Evolutionary conservation across 2,329 filamentous ascomycete genomes (phyloP), one percentile per base, ranked within the genome.

Genomic region (Alternaria hordeiaustralica): DNA sequence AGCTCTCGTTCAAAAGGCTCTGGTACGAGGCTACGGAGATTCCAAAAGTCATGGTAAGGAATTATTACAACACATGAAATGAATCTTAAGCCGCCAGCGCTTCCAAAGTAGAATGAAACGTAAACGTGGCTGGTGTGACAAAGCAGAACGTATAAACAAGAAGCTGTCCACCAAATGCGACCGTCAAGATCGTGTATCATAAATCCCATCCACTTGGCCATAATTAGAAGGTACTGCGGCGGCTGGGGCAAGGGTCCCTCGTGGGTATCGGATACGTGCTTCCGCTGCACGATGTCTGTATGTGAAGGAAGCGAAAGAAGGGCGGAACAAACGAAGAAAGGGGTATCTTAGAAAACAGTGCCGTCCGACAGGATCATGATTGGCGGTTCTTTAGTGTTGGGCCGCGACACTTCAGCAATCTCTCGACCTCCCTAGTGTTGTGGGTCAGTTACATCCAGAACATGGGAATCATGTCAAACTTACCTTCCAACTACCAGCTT

Each of bases 401-500:
- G 96, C 71, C 96, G 87, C 71, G 93, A 95, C 68, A 97, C 93
- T 83, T 97, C 95, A 67, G 96, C 96, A 78, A 98, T 92, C 82
- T 98, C 96, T 76, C 96, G 90, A 63, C 96, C 96, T 73, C 95
- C 95, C 94, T 89, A 68, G 58, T 63, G 60, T 63, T 61, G 71
- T 66, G 66, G 36, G 51, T 53, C 57, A 63, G 30, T 55, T 20
- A 57, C 60, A 44, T 58, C n/a, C 20, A 45, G 30, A 23, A 26
- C 44, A 30, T 50, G 55, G 33, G 46, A 28, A 28, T 26, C 20
- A 26, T 23, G 47, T n/a, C 43, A 33, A 28, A 18, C 88, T 82
- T 80, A 96, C 94, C 92, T 98, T 98, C 95, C 96, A 99, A 77
- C 93, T 97, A 55, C 96, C 96, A 13, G 95, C 96, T 81, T 98